phyloP scores from a whole-genome alignment of 2,329 filamentous ascomycete species.

The Epichloe uncinata region DNA sequence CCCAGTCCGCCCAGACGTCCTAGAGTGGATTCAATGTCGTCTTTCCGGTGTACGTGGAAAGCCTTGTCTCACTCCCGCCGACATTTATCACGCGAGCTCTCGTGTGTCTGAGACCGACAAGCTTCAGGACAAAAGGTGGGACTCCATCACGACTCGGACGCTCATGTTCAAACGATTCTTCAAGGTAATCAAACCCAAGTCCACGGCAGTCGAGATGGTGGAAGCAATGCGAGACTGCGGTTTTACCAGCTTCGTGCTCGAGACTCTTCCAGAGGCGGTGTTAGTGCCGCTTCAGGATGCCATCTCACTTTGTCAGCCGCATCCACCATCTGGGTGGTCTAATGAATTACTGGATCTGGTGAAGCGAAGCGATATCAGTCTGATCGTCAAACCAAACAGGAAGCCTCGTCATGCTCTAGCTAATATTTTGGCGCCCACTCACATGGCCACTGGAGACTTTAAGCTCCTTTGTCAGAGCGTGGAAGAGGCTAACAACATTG shows the following conservation, averaged over 20 bases:
- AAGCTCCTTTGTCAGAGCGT: slow-evolving; percentile 60
- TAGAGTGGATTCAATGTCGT: slow-evolving; percentile 39
- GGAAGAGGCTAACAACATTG: slow-evolving; percentile 44
- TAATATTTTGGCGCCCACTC: slow-evolving; percentile 40
- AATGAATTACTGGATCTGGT: slow-evolving; percentile 59
- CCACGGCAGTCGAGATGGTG: slow-evolving; percentile 48
- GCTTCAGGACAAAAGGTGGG: slow-evolving; percentile 27
- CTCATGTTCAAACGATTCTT: slow-evolving; percentile 58
- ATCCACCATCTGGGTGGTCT: slow-evolving; percentile 66
- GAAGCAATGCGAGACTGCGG: slow-evolving; percentile 61
- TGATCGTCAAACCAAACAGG: slow-evolving; percentile 38
- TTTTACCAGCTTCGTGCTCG: slow-evolving; percentile 53
- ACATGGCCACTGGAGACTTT: slow-evolving; percentile 59
- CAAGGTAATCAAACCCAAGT: slow-evolving; percentile 36
- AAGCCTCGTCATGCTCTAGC: slow-evolving; percentile 18
- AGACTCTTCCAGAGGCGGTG: slow-evolving; percentile 78
- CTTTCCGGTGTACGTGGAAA: slow-evolving; percentile 25
- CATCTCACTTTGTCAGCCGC: slow-evolving; percentile 71
- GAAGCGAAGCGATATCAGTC: slow-evolving; percentile 67
- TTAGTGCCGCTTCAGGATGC: slow-evolving; percentile 69
- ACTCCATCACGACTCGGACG: slow-evolving; percentile 48
- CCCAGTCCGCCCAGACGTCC: slow-evolving; percentile 25
- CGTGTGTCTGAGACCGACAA: slow-evolving; percentile 22
- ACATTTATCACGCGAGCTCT: slow-evolving; percentile 30
- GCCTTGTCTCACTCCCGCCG: slow-evolving; percentile 28